Evolutionary conservation across 495 filamentous ascomycete genomes (phyloP), one percentile per base, ranked within the genome.

Genomic region (Penicillium roqueforti): DNA sequence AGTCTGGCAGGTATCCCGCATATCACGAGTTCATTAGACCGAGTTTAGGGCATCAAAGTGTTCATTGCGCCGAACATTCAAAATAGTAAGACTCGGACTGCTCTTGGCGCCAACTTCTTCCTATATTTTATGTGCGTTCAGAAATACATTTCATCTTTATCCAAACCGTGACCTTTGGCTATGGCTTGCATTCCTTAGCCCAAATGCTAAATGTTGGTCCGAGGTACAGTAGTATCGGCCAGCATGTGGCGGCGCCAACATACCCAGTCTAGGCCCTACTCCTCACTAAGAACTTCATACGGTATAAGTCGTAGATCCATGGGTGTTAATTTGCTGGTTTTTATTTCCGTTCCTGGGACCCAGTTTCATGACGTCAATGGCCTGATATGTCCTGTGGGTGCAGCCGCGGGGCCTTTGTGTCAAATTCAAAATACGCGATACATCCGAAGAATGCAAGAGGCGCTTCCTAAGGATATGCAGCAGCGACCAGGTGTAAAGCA

Each of bases 111-210:
- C 40, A 14, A 25, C 40, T 43, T 25, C 0, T 25, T 8, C 6
- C n/a, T 5, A 3, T 22, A 22, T 22, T 7, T 4, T 9, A 13
- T 39, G 18, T 11, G 19, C 22, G 22, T 40, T 40, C 9, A 5
- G 4, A 25, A 14, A 16, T 1, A 26, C 6, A n/a, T 26, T 20
- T 14, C 6, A 26, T 43, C 11, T 11, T 45, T 18, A 3, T 47
- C 20, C 46, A 37, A 19, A 1, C 19, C 4, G 11, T 8, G 16
- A 36, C 23, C 7, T 16, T 19, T 39, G 34, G 34, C 11, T 36
- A 19, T 41, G 49, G 28, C 28, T 23, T 52, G 37, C 48, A 41
- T 51, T 16, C 46, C 37, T 51, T 41, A 16, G 23, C n/a, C 2
- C 5, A 1, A 39, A 39, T 23, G 19, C 2, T 38, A 22, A 23